These are phyloP conservation scores for Phialophora verrucosa DNA, from an alignment of 2,329 filamentous ascomycete species.

Conservation along the genomic window DNA sequence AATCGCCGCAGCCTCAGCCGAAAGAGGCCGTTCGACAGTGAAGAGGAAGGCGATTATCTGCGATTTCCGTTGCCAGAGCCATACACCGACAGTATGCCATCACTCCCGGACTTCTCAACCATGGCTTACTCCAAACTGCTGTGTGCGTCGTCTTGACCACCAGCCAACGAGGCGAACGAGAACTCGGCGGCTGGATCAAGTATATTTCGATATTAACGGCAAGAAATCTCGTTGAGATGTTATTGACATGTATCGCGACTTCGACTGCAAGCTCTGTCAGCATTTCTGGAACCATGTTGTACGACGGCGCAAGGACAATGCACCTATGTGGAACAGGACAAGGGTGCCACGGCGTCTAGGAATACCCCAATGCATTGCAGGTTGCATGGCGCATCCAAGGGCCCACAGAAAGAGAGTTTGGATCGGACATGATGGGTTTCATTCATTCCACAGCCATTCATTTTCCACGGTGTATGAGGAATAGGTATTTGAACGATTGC, in stretches of 20 bases:
- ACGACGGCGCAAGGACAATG: constrained; percentile 13
- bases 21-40: constrained; percentile 36
- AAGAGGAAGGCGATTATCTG: constrained; percentile 30
- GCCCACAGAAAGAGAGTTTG: constrained; percentile 2
- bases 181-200: background rate
- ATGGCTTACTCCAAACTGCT: constrained; percentile 35
- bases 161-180: background rate
- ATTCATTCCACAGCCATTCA: constrained; percentile 16
- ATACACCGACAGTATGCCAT: constrained; percentile 29
- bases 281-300: constrained; percentile 21
- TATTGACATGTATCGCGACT: background rate
- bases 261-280: constrained; percentile 15
- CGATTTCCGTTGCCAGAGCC: constrained; percentile 25
- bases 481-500: background rate
- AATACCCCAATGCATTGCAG: constrained; percentile 31
- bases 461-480: constrained; percentile 10
- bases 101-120: constrained; percentile 31
- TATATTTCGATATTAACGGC: background rate
- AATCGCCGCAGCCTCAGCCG: constrained; percentile 17
- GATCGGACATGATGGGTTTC: constrained; percentile 8
- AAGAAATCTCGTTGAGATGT: constrained; percentile 1
- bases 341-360: constrained; percentile 22
- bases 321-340: constrained; percentile 12
- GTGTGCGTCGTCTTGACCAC: constrained; percentile 36
- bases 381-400: constrained; percentile 30